Base-by-base conservation (phyloP, 768 basidiomycete genomes). In the Agrocybe praecox region DNA sequence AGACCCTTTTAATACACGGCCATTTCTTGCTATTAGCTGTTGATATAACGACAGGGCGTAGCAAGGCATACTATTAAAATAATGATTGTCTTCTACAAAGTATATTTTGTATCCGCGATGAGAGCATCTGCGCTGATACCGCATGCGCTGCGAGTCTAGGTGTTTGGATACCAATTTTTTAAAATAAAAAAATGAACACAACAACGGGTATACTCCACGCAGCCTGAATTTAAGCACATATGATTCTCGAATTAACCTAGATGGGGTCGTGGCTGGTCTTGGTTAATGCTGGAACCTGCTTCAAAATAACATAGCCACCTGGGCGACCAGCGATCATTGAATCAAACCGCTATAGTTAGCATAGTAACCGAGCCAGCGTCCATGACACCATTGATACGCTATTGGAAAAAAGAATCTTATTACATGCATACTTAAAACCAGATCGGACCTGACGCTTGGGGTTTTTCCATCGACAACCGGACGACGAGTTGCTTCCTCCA, bases 291-390 rank as follows among this genome's bases (percentile, higher is more conserved):
- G 36, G n/a, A 40, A 40, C 36, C 36, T 40, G n/a, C 36, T 40
- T 40, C 14, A 40, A 40, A 34, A n/a, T 14, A 14, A 40, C 36
- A 40, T 40, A 40, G 36, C 36, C 36, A 40, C 36, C 12, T n/a
- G 36, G 14, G 14, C 5, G 36, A n/a, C 14, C 5, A 40, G 36
- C 42, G 26, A 46, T 53, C 43, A 46, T 29, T 23, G 26, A 49
- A 56, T 56, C 55, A 51, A 43, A 42, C 46, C 53, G 49, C 53
- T 52, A 54, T 48, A 49, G 40, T 58, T 54, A 54, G 42, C 52
- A 42, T 58, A 42, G 57, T 58, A 53, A 58, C 57, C 57, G 42
- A 50, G 52, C 34, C 46, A 44, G 49, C 52, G 36, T 53, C 55
- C 57, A 53, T 58, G 52, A 22, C 57, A 58, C 51, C 46, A 18